These are phyloP conservation scores for Plasmodium gallinaceum DNA, from an alignment of 169 alveolate genomes.

Conservation along the genomic window DNA sequence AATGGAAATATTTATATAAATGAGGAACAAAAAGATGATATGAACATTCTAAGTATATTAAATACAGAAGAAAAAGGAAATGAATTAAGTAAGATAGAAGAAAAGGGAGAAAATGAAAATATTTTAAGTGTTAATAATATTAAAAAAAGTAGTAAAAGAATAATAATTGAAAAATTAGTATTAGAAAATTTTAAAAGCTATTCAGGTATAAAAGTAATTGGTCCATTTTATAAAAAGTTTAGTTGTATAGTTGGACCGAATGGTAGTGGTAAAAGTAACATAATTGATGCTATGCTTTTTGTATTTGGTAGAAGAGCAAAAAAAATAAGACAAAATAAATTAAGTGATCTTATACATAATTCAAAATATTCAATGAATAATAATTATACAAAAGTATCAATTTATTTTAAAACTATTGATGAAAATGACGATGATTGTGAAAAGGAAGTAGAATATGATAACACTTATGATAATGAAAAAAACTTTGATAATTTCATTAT, in stretches of 20 bases:
- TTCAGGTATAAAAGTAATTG: constrained; percentile 93
- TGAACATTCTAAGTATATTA: constrained; percentile 1
- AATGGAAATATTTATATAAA: not conserved
- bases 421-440: constrained; percentile 82
- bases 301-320: constrained; percentile 98
- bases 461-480: constrained; percentile 59
- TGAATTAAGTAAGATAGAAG: not conserved
- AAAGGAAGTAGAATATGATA: not conserved
- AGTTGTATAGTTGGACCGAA: constrained; percentile 97
- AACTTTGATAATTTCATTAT: constrained; percentile 69
- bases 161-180: constrained; percentile 92
- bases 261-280: constrained; percentile 99
- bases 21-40: constrained; percentile 1
- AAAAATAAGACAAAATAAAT: constrained; percentile 96
- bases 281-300: constrained; percentile 98
- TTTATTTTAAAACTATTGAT: constrained; percentile 91
- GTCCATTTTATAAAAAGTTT: constrained; percentile 95
- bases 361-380: constrained; percentile 89
- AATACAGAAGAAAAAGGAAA: constrained; percentile 9
- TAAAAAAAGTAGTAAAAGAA: constrained; percentile 71
- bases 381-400: constrained; percentile 92
- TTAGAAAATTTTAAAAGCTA: constrained; percentile 96
- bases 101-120: not conserved
- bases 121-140: constrained; percentile 1
- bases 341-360: constrained; percentile 95